A percentile compares a stretch with the other conserved stretches of the same genome.
phyloP scores from a whole-genome alignment of 768 basidiomycete genomes.

The Suillus luteus region DNA sequence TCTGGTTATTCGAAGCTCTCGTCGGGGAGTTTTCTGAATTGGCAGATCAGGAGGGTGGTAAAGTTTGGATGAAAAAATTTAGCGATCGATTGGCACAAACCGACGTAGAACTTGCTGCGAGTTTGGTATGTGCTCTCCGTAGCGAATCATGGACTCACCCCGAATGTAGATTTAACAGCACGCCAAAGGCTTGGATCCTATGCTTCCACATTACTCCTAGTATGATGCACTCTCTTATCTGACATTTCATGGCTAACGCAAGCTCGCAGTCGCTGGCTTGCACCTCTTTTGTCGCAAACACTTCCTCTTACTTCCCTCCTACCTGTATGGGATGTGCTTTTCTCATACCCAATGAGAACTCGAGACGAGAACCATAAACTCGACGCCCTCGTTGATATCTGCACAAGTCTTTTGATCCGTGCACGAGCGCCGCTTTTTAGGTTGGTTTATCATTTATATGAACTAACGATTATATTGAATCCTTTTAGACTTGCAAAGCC shows the following conservation, averaged over 20 bases:
- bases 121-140: conserved; percentile 47
- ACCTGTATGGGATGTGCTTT: conserved; percentile 71
- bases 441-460: conserved; percentile 37
- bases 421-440: conserved; percentile 54
- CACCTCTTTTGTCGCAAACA: conserved; percentile 70
- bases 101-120: conserved; percentile 60
- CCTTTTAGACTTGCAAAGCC: conserved; percentile 54
- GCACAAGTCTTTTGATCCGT: conserved; percentile 67
- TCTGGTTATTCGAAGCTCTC: conserved; percentile 80
- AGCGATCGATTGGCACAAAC: conserved; percentile 62
- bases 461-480: conserved; percentile 8
- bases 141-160: neutral
- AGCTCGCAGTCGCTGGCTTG: conserved; percentile 66
- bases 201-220: conserved; percentile 80
- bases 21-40: conserved; percentile 73
- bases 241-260: conserved; percentile 3
- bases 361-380: conserved; percentile 60
- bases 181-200: conserved; percentile 65
- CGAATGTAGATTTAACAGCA: conserved; percentile 42
- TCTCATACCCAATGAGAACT: conserved; percentile 57
- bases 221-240: conserved; percentile 38
- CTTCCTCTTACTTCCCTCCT: conserved; percentile 63
- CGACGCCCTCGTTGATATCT: conserved; percentile 70
- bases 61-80: conserved; percentile 62
- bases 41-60: conserved; percentile 66